These are phyloP conservation scores for Diaporthe amygdali DNA, from an alignment of 2,329 filamentous ascomycete genomes.

Conservation along the genomic window DNA sequence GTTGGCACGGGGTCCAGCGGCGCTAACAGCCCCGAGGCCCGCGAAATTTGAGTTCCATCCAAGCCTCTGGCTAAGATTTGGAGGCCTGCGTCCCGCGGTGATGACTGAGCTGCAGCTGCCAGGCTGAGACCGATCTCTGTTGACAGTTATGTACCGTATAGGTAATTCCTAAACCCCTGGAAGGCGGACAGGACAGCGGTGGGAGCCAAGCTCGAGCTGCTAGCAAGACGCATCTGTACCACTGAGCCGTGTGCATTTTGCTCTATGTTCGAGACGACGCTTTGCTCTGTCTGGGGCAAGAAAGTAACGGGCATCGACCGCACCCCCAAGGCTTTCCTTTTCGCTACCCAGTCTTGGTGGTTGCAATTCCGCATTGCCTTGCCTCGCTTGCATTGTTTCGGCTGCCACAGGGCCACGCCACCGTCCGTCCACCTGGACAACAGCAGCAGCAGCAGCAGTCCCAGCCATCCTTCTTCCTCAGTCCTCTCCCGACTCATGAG, in stretches of 20 bases:
- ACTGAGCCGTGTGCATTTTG: not conserved
- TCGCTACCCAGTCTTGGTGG: not conserved
- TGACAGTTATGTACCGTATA: not conserved
- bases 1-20: not conserved
- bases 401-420: constrained; percentile 6
- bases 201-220: not conserved
- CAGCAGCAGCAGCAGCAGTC: too few species aligned
- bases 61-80: constrained; percentile 10
- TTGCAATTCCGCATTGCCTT: constrained; percentile 1
- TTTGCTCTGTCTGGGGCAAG: not conserved
- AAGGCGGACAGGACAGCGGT: not conserved
- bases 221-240: not conserved
- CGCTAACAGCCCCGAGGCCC: not conserved
- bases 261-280: not conserved
- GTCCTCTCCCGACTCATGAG: not conserved
- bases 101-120: not conserved
- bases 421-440: not conserved
- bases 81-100: constrained; percentile 3
- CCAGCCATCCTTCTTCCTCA: not conserved
- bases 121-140: not conserved
- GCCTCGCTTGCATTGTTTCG: constrained; percentile 8
- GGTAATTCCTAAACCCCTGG: not conserved
- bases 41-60: constrained; percentile 14
- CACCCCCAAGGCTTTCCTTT: not conserved
- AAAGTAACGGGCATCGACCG: not conserved